These are phyloP conservation scores for Acorus gramineus DNA, from an alignment of 106 monocot species.

Conservation along the genomic window DNA sequence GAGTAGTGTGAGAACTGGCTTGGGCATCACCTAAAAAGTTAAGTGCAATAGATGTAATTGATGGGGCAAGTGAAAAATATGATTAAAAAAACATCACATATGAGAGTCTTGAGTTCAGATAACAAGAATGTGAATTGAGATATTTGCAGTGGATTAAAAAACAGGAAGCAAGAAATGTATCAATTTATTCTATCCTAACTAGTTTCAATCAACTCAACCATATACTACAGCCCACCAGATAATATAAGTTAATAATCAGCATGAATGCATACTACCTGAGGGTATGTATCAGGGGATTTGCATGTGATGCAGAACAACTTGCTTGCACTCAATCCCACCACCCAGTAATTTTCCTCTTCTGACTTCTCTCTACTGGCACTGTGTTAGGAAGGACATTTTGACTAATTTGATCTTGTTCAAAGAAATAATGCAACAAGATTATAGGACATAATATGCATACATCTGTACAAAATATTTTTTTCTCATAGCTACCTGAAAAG, in stretches of 20 bases:
- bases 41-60: no score
- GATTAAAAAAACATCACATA: no score
- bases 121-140: no score
- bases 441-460: no score
- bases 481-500: slow-evolving; percentile 59
- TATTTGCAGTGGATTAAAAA: no score
- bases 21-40: slow-evolving; percentile 65
- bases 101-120: no score
- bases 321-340: slow-evolving; percentile 71
- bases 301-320: slow-evolving; percentile 80
- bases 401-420: not conserved
- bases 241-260: not conserved
- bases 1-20: slow-evolving; percentile 74
- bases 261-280: slow-evolving; percentile 30
- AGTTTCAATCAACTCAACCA: no score
- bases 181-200: no score
- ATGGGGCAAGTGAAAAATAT: no score
- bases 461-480: no score
- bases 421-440: no score
- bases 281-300: slow-evolving; percentile 72
- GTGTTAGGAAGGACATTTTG: slow-evolving; percentile 12
- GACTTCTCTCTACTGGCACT: slow-evolving; percentile 67
- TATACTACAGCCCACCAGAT: not conserved
- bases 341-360: slow-evolving; percentile 85
- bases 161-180: no score